Base-by-base conservation (phyloP, 257 asterid species). In the Nicotiana benthamiana region DNA sequence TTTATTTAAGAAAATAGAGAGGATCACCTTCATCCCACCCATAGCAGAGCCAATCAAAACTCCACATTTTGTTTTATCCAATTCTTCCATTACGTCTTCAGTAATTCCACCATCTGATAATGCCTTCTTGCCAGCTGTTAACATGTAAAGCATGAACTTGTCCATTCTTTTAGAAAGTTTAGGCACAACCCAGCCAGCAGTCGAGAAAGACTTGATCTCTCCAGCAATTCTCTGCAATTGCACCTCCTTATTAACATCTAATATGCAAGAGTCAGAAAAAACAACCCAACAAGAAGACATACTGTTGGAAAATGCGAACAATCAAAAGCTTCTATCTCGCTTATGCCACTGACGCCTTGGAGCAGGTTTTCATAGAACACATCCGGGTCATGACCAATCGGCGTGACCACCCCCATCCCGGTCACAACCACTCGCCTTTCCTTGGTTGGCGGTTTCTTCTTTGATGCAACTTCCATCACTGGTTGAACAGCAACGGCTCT, bases 361-460 rank as follows among this genome's bases (percentile, higher is more conserved):
- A 94, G 97, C 75, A 94, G 94, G 83, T 93, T 93, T 81, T 80
- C 89, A 88, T 94, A 94, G 89, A 94, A 94, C 56, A 87, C 87
- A 81, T 93, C 88, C 27, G 96, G 96, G 84, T 92, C 93, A 79
- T 89, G 84, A 82, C 98, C 98, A 66, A 90, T 81, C 5, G 98
- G 90, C 13, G 98, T 92, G 84, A 90, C 97, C 78, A 94, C 93
- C 16, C 97, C 97, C 97, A 94, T 85, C 78, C 98, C 98, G 8
- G 97, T 94, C 85, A 94, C 97, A 64, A 94, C 98, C 84, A 94
- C 98, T 82, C 97, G 88, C 82, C 97, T 89, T 84, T 92, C 89
- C 88, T 86, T 90, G 76, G 87, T 89, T 5, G 88, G 72, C 68
- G 84, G 93, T 78, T 93, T 89, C 89, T 87, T 90, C 86, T 86